Base-by-base conservation (phyloP, 148 eudicot species). In the Amaranthus cruentus region DNA sequence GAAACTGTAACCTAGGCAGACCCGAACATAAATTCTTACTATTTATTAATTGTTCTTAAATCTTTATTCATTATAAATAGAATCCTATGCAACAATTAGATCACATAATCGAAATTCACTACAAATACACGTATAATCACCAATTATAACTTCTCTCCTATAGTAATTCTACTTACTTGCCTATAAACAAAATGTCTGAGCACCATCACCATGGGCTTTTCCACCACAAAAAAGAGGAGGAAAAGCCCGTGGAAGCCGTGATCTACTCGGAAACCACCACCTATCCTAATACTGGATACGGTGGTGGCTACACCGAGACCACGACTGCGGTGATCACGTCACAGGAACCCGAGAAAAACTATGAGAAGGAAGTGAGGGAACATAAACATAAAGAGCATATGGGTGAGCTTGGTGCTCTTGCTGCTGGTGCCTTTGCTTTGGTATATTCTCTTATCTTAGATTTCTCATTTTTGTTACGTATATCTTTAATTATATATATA, bases 341-440 rank as follows among this genome's bases (percentile, higher is more conserved):
- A 2, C 28, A 59, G 5, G 53, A 28, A 28, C 38, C 38, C 0
- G 38, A 47, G 5, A 68, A 49, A 15, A 75, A 79, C 15, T 75
- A 64, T 38, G 68, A 28, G 6, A 71, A 80, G 57, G 78, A 80
- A 42, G 68, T 28, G 49, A 76, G 46, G 75, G 50, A 63, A 6
- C 83, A 81, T 42, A 81, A 81, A 54, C 77, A 68, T 43, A 76
- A 66, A 66, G 83, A 81, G 66, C 83, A 72, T 28, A 12, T 81
- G 57, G 77, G 83, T 67, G 74, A 81, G 74, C 74, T 69, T 55
- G 77, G 71, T 61, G 61, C 80, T 46, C 42, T 62, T 15, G 83
- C 80, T 50, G 80, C 83, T 58, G 83, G 83, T 55, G 80, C 80
- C 52, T 76, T 71, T 56, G 80, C 83, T 73, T 11, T 69, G 55